Percentiles rank a stretch among this genome's conserved stretches.
Evolutionary conservation across 768 basidiomycete genomes (phyloP).

Genomic region (Mycena haematopus): DNA sequence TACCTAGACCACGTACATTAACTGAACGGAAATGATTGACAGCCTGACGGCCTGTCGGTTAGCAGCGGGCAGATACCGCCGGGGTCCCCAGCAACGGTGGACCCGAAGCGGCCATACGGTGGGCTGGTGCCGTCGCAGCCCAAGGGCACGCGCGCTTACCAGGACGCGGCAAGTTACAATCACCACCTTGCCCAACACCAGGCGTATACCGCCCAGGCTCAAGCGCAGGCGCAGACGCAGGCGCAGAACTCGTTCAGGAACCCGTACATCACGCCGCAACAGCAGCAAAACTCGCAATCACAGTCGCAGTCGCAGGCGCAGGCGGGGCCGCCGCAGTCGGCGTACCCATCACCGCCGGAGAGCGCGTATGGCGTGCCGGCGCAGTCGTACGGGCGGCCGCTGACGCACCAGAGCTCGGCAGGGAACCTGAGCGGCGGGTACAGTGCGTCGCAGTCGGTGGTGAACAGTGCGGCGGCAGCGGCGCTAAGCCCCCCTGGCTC

Average conservation of each 20-base stretch:
- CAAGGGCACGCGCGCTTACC: slow-evolving; percentile 84
- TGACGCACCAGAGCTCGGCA: slow-evolving; percentile 56
- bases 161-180: slow-evolving; percentile 93
- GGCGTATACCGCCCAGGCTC: slow-evolving; percentile 86
- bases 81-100: slow-evolving; percentile 39
- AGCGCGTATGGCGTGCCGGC: slow-evolving; percentile 7
- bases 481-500: slow-evolving; percentile 36
- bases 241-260: slow-evolving; percentile 30
- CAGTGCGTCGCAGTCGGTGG: slow-evolving; percentile 39
- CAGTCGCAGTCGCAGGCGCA: slow-evolving; percentile 28
- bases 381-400: slow-evolving; percentile 44
- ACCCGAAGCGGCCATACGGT: slow-evolving; percentile 91
- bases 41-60: slow-evolving; percentile 59
- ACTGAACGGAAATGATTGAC: neutral
- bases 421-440: slow-evolving; percentile 48
- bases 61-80: slow-evolving; percentile 37
- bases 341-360: slow-evolving; percentile 43
- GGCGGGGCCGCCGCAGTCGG: slow-evolving; percentile 24
- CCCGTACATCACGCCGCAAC: neutral
- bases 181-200: slow-evolving; percentile 96
- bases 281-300: slow-evolving; percentile 10
- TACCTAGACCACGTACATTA: neutral
- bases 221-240: slow-evolving; percentile 74
- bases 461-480: slow-evolving; percentile 40
- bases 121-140: slow-evolving; percentile 91